These are phyloP conservation scores for Spathaspora gorwiae DNA, from an alignment of 805 yeast species.

Conservation along the genomic window DNA sequence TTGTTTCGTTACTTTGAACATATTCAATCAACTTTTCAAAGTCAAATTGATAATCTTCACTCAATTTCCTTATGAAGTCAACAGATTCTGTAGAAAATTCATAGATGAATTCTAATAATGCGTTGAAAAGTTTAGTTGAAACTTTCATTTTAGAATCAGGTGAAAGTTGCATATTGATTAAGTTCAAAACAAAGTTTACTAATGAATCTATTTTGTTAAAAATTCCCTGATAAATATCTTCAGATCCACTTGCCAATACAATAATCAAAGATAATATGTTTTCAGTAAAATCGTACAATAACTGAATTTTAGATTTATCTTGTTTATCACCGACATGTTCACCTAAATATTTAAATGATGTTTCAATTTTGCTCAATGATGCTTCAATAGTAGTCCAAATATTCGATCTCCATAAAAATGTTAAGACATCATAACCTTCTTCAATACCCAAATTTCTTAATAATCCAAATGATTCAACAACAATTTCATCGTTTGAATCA, in stretches of 20 bases:
- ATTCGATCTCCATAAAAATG: conserved; percentile 70
- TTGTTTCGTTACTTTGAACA: conserved; percentile 3
- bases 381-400: conserved; percentile 61
- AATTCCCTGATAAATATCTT: conserved; percentile 44
- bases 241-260: conserved; percentile 61
- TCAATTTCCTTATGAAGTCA: conserved; percentile 42
- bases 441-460: conserved; percentile 76
- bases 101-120: conserved; percentile 53
- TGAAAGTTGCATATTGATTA: conserved; percentile 18
- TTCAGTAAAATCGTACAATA: conserved; percentile 65
- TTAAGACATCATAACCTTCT: conserved; percentile 81
- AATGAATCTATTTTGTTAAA: conserved; percentile 40
- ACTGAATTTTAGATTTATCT: conserved; percentile 39
- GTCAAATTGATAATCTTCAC: conserved; percentile 12
- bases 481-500: conserved; percentile 68
- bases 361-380: conserved; percentile 47
- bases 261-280: conserved; percentile 66
- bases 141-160: conserved; percentile 10
- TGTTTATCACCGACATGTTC: conserved; percentile 18
- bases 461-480: conserved; percentile 76
- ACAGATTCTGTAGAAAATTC: conserved; percentile 57
- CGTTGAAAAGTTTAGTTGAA: conserved; percentile 44
- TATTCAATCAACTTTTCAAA: conserved; percentile 3
- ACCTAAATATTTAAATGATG: conserved; percentile 43
- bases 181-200: conserved; percentile 30